phyloP scores from a whole-genome alignment of 2,329 filamentous ascomycete genomes.

The Aspergillus udagawae region DNA sequence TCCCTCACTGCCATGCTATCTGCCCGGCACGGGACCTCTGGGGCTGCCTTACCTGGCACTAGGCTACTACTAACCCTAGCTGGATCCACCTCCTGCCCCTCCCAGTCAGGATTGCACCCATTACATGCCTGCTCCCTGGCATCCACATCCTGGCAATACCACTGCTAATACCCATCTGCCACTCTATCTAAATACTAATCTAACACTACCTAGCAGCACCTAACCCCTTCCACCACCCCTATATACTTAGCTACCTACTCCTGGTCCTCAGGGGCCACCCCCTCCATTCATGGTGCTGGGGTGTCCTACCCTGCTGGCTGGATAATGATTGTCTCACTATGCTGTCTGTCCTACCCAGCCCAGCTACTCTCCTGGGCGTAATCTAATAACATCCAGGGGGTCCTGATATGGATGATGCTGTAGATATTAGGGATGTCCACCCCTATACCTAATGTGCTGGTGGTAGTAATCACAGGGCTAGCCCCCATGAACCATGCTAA shows the following conservation, averaged over 20 bases:
- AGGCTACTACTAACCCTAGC: too few relatives aligned
- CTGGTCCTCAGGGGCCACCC: not conserved
- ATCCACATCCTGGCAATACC: not conserved
- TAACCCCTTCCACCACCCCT: not conserved
- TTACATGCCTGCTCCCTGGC: not conserved
- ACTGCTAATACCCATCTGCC: not conserved
- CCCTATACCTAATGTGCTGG: constrained; percentile 5
- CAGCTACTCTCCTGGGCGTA: constrained; percentile 8
- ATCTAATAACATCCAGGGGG: not conserved
- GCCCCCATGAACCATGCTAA: too few relatives aligned
- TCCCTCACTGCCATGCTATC: too few relatives aligned
- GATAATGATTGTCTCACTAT: too few relatives aligned
- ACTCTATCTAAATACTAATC: not conserved
- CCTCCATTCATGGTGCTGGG: not conserved
- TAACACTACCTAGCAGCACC: not conserved
- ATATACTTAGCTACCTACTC: not conserved
- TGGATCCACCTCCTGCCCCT: not conserved
- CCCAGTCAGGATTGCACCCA: not conserved
- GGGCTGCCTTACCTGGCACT: too few relatives aligned
- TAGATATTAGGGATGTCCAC: constrained; percentile 10
- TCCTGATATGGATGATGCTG: constrained; percentile 5
- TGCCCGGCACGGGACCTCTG: too few relatives aligned
- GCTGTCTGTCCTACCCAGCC: not conserved
- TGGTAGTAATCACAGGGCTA: not conserved
- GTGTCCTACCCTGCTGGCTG: too few relatives aligned